These are phyloP conservation scores for Colletotrichum graminicola DNA, from an alignment of 2,329 filamentous ascomycete species.

Conservation along the genomic window DNA sequence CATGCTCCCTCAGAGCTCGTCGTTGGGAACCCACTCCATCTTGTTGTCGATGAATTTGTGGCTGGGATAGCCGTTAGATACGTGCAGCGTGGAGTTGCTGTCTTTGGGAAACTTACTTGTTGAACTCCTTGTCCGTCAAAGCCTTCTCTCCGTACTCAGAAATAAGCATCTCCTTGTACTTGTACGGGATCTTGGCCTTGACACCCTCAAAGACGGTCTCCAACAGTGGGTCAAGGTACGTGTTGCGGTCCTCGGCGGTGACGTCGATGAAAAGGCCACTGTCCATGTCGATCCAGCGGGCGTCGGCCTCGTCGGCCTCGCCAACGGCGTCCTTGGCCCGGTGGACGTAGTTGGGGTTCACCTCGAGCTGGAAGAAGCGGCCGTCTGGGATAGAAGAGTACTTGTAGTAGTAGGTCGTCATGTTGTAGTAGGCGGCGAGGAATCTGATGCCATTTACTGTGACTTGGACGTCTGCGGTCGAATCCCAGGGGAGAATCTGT, in stretches of 20 bases:
- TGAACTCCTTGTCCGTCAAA: constrained; percentile 63
- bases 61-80: constrained; percentile 47
- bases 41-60: constrained; percentile 56
- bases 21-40: constrained; percentile 50
- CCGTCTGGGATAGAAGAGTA: constrained; percentile 54
- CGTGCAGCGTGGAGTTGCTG: neutral
- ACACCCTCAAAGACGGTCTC: constrained; percentile 77
- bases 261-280: constrained; percentile 65
- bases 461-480: constrained; percentile 82
- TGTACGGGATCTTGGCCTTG: constrained; percentile 73
- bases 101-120: constrained; percentile 58
- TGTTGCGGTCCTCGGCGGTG: constrained; percentile 62
- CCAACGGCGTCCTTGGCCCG: constrained; percentile 45
- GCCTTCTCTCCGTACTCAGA: constrained; percentile 69
- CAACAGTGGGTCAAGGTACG: constrained; percentile 76
- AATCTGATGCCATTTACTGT: constrained; percentile 73
- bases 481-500: constrained; percentile 82
- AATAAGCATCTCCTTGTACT: constrained; percentile 68
- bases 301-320: constrained; percentile 60
- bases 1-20: constrained; percentile 18
- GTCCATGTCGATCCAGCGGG: constrained; percentile 62
- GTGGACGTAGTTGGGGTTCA: constrained; percentile 58
- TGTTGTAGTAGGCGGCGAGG: constrained; percentile 76
- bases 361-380: constrained; percentile 62
- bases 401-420: constrained; percentile 60